phyloP scores from a whole-genome alignment of 257 asterid genomes.

The Cinchona pubescens region DNA sequence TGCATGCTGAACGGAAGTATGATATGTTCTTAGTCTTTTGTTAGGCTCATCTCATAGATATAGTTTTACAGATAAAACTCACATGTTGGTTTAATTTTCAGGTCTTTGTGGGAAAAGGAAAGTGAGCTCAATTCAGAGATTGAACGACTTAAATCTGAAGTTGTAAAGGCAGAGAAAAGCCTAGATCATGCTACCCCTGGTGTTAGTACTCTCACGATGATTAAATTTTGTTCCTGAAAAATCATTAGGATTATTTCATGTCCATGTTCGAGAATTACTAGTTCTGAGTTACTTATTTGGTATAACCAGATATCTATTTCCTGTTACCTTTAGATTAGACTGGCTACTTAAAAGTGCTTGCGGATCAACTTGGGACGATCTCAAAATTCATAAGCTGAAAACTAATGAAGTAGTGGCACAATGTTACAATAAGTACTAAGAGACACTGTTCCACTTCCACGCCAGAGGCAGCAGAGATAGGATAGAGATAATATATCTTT shows the following conservation, averaged over 20 bases:
- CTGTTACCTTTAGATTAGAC: neutral
- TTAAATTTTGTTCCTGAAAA: neutral
- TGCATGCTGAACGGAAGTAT: conserved; percentile 90
- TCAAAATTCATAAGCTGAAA: neutral
- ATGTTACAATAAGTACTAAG: neutral
- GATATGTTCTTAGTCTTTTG: conserved; percentile 25
- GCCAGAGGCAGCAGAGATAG: neutral
- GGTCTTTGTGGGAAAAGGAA: conserved; percentile 89
- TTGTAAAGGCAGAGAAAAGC: conserved; percentile 90
- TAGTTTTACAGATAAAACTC: conserved; percentile 23
- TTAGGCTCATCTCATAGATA: conserved; percentile 9
- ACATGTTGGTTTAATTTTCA: conserved; percentile 27
- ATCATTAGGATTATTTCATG: neutral
- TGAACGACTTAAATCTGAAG: conserved; percentile 79
- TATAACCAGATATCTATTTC: neutral
- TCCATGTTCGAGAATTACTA: neutral
- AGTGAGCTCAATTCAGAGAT: conserved; percentile 68
- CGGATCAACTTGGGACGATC: neutral
- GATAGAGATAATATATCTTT: neutral
- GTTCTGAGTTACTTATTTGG: neutral
- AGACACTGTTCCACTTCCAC: neutral
- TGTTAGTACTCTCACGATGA: conserved; percentile 47
- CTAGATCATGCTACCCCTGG: conserved; percentile 98
- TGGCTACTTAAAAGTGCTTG: neutral
- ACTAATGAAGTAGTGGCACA: neutral